These are phyloP conservation scores for Sisymbrium altissimum DNA, from an alignment of 345 rosid genomes.

Conservation along the genomic window DNA sequence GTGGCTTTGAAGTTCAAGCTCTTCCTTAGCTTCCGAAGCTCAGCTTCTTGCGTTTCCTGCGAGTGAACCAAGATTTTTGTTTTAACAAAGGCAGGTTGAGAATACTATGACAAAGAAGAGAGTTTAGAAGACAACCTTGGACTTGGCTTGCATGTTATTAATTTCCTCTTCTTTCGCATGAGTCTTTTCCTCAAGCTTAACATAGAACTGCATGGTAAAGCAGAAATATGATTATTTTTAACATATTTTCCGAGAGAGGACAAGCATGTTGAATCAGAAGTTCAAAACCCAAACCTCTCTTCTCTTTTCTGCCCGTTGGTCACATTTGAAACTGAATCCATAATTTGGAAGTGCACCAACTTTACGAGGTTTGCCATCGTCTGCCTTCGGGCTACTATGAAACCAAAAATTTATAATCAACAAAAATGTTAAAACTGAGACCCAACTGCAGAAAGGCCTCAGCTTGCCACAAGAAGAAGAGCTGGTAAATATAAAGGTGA, in stretches of 20 bases:
- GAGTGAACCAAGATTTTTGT: constrained; percentile 1
- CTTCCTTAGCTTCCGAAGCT: constrained; percentile 84
- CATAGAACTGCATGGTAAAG: constrained; percentile 64
- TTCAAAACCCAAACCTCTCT: constrained; percentile 64
- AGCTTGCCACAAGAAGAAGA: constrained; percentile 8
- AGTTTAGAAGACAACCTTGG: constrained; percentile 56
- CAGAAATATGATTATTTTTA: not conserved
- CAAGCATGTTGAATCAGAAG: not conserved
- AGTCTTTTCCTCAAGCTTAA: constrained; percentile 95
- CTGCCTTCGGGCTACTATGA: constrained; percentile 57
- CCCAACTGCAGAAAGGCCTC: constrained; percentile 7
- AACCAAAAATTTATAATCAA: constrained; percentile 36
- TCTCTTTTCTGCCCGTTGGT: constrained; percentile 97
- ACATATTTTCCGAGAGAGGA: not conserved
- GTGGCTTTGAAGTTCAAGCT: constrained; percentile 94
- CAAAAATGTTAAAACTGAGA: not conserved
- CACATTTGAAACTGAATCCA: constrained; percentile 96
- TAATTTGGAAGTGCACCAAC: constrained; percentile 84
- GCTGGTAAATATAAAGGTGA: constrained; percentile 20
- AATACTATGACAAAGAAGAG: not conserved
- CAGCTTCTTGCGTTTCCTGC: constrained; percentile 97
- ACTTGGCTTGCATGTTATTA: constrained; percentile 78
- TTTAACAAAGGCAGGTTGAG: not conserved
- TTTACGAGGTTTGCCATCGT: constrained; percentile 63
- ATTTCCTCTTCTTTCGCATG: constrained; percentile 90